Evolutionary conservation across 805 yeast genomes (phyloP).

Genomic region (Candida michaelii): DNA sequence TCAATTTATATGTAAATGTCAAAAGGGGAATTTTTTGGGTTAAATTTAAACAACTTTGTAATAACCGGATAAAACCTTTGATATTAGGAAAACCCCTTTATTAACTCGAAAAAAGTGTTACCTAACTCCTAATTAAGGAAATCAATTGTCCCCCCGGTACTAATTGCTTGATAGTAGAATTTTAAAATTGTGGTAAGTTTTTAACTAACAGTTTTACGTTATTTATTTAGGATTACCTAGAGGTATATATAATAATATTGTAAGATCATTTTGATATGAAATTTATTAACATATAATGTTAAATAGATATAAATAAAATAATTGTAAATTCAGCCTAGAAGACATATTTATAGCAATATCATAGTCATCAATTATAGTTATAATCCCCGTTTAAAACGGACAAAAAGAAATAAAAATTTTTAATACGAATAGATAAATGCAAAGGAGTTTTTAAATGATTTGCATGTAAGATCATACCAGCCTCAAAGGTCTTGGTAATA

Average conservation of each 20-base stretch:
- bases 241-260: too few relatives aligned
- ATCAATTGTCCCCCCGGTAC: too few relatives aligned
- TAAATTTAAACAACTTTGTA: background rate
- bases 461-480: conserved; percentile 1
- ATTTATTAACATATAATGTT: too few relatives aligned
- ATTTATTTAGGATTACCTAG: too few relatives aligned
- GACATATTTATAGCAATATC: conserved; percentile 5
- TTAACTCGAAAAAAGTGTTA: too few relatives aligned
- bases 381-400: conserved; percentile 5
- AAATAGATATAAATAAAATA: too few relatives aligned
- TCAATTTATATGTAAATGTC: conserved; percentile 2
- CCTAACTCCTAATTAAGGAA: too few relatives aligned
- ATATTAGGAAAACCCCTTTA: background rate
- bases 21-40: conserved; percentile 5
- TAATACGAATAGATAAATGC: conserved; percentile 6
- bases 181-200: too few relatives aligned
- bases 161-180: too few relatives aligned
- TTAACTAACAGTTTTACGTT: too few relatives aligned
- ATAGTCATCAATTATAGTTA: conserved; percentile 7
- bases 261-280: too few relatives aligned
- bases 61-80: background rate
- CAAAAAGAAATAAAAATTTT: conserved; percentile 4
- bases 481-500: background rate
- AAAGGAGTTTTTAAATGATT: conserved; percentile 5
- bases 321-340: too few relatives aligned